A percentile compares a stretch with the other conserved stretches of the same genome.
These are phyloP conservation scores for Toxicodendron radicans DNA, from an alignment of 345 rosid species.

Conservation along the genomic window DNA sequence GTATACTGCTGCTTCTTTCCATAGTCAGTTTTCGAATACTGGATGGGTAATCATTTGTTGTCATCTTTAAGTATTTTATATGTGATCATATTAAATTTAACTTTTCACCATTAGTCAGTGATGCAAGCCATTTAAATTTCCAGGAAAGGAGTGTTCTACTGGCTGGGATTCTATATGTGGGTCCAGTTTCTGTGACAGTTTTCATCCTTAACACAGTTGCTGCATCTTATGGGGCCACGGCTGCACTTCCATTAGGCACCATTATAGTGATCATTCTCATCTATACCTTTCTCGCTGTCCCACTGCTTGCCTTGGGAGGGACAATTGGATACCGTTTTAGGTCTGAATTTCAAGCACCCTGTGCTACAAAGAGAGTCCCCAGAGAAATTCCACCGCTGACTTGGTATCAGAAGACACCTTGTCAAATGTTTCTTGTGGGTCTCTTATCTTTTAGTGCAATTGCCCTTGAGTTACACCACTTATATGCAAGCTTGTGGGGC, in stretches of 20 bases:
- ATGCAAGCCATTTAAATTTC: slow-evolving; percentile 17
- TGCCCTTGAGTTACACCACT: slow-evolving; percentile 66
- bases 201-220: slow-evolving; percentile 65
- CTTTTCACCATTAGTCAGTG: background rate
- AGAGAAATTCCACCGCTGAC: slow-evolving; percentile 60
- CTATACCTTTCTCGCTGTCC: slow-evolving; percentile 44
- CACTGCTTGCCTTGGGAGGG: slow-evolving; percentile 78
- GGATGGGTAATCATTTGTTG: slow-evolving; percentile 65
- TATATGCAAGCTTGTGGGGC: slow-evolving; percentile 76
- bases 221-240: slow-evolving; percentile 63
- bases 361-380: slow-evolving; percentile 48
- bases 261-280: slow-evolving; percentile 55
- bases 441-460: slow-evolving; percentile 70
- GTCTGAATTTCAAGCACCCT: slow-evolving; percentile 62
- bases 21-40: slow-evolving; percentile 54
- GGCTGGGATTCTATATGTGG: slow-evolving; percentile 57
- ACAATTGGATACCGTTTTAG: slow-evolving; percentile 53
- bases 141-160: slow-evolving; percentile 72
- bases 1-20: slow-evolving; percentile 65
- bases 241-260: slow-evolving; percentile 84
- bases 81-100: background rate
- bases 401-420: slow-evolving; percentile 68
- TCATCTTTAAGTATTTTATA: background rate
- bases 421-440: slow-evolving; percentile 72
- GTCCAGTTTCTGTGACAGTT: slow-evolving; percentile 50